Evolutionary conservation across 495 filamentous ascomycete species (phyloP), one percentile per base, ranked within the genome.

Genomic region (Penicillium coprophilum): DNA sequence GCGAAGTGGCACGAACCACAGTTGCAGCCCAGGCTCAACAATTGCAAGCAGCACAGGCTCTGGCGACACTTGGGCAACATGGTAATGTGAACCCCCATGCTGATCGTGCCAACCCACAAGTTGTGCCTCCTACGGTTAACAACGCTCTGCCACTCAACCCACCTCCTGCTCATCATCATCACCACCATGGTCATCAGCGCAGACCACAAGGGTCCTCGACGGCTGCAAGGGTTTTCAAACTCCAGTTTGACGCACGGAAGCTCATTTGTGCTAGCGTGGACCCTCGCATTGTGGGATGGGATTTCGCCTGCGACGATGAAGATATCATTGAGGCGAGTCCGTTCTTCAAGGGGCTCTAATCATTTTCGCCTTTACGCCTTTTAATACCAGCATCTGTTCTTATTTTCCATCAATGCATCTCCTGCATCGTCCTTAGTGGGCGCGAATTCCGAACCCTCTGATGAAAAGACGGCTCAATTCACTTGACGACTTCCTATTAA

Each of bases 191-290:
- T 10, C 61, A 64, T 23, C 49, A 53, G 41, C 62, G 43, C 46
- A 56, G 38, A 39, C 61, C 56, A 45, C 20, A 41, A 8, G 47
- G 13, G 13, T 20, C 59, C n/a, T 45, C 17, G 19, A 21, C 20
- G 11, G 24, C 57, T 61, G 15, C 69, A 66, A 21, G 94, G 27
- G 90, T 98, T n/a, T 98, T 97, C 76, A 98, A 98, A 72, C 79
- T 97, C 24, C 95, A 98, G 74, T 98, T 97, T 63, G 94, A 98
- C 65, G 87, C 92, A 0, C 81, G 93, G 44, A 86, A 92, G 67
- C 96, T 98, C 68, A 89, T 98, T 51, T 96, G 92, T 72, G 96
- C 93, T 61, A 90, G 87, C 46, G 91, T 96, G 64, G 88, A 94
- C 54, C 87, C 85, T 30, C 85, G 87, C 48, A 97, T 98, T 57